Evolutionary conservation across 2,329 filamentous ascomycete genomes (phyloP).

Genomic region (Onygena corvina): DNA sequence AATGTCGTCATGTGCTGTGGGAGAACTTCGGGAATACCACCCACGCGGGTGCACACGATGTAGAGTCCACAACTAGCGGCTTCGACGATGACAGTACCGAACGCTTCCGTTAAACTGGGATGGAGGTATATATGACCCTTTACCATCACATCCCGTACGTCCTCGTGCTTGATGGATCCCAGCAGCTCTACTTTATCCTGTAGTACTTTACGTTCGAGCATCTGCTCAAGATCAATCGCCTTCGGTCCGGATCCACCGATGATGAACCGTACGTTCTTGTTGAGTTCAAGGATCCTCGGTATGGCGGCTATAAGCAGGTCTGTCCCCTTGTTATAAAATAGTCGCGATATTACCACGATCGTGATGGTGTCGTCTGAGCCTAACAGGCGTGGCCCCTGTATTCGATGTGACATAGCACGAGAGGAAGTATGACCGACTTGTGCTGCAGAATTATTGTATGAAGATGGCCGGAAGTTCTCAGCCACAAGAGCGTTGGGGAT

Average conservation of each 20-base stretch:
- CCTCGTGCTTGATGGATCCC: constrained; percentile 84
- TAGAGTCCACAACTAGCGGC: constrained; percentile 92
- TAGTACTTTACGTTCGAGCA: constrained; percentile 87
- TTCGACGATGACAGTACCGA: constrained; percentile 95
- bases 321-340: constrained; percentile 98
- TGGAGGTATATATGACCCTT: constrained; percentile 93
- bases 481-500: constrained; percentile 97
- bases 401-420: constrained; percentile 21
- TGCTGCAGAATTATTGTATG: constrained; percentile 35
- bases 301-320: constrained; percentile 95
- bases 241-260: constrained; percentile 94
- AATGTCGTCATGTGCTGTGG: constrained; percentile 96
- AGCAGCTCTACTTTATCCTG: constrained; percentile 90
- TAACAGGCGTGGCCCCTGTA: constrained; percentile 49
- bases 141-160: constrained; percentile 95
- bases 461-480: constrained; percentile 76
- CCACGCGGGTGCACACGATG: constrained; percentile 91
- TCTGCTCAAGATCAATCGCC: constrained; percentile 94
- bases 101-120: constrained; percentile 88
- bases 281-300: constrained; percentile 74
- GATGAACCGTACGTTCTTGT: constrained; percentile 91
- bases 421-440: constrained; percentile 14
- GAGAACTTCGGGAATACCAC: constrained; percentile 90
- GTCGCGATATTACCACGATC: constrained; percentile 89
- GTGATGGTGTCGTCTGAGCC: constrained; percentile 80